Conservation (phyloP, 345 rosid species). For the Arabidopsis arenosa region DNA sequence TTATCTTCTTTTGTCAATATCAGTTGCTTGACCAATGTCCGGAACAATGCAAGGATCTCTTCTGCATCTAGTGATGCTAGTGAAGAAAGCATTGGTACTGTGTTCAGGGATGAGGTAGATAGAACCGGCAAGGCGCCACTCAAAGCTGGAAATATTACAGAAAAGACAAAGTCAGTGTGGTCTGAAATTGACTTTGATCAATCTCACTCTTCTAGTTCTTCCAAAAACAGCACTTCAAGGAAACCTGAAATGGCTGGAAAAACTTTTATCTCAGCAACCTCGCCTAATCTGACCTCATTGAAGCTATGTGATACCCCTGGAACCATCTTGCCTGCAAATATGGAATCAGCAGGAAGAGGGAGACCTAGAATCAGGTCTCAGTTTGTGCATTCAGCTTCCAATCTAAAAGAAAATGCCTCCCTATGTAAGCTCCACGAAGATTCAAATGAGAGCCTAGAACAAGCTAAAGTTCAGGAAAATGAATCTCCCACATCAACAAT, state of each 20-base stretch:
- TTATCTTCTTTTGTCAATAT: constrained; percentile 4
- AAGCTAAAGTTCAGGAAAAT: constrained; percentile 48
- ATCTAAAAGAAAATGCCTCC: constrained; percentile 52
- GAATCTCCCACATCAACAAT: constrained; percentile 41
- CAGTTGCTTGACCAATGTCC: constrained; percentile 61
- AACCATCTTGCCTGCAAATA: constrained; percentile 63
- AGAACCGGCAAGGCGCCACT: constrained; percentile 30
- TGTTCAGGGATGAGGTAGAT: constrained; percentile 38
- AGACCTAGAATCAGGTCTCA: constrained; percentile 65
- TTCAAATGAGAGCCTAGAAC: constrained; percentile 35
- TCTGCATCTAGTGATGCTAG: constrained; percentile 49
- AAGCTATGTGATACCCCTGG: constrained; percentile 76
- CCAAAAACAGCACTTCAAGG: constrained; percentile 41
- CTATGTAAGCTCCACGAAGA: constrained; percentile 49
- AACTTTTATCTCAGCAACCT: constrained; percentile 43
- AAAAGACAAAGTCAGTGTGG: constrained; percentile 60
- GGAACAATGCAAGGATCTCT: constrained; percentile 43
- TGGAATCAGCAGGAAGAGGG: constrained; percentile 48
- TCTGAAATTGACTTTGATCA: constrained; percentile 59
- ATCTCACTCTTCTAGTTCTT: constrained; percentile 51
- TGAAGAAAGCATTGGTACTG: constrained; percentile 43
- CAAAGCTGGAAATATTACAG: constrained; percentile 45
- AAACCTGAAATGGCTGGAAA: constrained; percentile 41
- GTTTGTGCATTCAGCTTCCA: constrained; percentile 56
- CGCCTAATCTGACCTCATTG: constrained; percentile 62